Conservation (phyloP, 2,329 filamentous ascomycete species). For the Magnaporthiopsis rhizophila region DNA sequence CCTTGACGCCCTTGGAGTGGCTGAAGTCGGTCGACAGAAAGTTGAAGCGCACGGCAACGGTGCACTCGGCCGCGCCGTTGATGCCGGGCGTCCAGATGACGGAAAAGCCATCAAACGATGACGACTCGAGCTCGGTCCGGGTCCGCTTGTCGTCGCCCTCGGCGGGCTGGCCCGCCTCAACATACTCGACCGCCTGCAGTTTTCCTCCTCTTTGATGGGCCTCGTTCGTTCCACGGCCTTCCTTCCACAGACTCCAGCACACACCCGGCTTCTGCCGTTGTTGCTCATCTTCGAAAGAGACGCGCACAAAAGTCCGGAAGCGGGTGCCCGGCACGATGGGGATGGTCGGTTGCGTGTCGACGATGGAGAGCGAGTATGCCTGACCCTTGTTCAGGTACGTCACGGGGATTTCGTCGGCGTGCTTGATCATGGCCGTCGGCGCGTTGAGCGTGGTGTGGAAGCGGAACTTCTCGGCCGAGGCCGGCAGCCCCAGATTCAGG, state of each 20-base stretch:
- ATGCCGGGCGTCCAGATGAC: slow-evolving; percentile 76
- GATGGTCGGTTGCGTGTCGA: slow-evolving; percentile 63
- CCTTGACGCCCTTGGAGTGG: slow-evolving; percentile 97
- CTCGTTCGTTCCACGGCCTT: slow-evolving; percentile 90
- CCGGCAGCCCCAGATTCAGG: slow-evolving; percentile 38
- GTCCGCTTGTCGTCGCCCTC: slow-evolving; percentile 59
- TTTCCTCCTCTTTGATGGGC: slow-evolving; percentile 89
- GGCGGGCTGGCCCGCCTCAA: slow-evolving; percentile 55
- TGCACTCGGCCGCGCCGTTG: slow-evolving; percentile 66
- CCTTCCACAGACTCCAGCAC: slow-evolving; percentile 85
- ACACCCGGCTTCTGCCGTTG: slow-evolving; percentile 66
- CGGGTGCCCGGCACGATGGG: slow-evolving; percentile 52
- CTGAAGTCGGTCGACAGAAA: slow-evolving; percentile 98
- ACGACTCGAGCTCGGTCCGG: slow-evolving; percentile 61
- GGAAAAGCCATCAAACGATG: slow-evolving; percentile 90
- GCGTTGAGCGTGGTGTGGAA: slow-evolving; percentile 87
- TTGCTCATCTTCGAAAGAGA: slow-evolving; percentile 95
- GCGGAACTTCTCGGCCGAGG: slow-evolving; percentile 66
- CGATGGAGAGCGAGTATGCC: slow-evolving; percentile 78
- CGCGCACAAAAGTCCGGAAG: slow-evolving; percentile 87
- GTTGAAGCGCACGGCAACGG: slow-evolving; percentile 89
- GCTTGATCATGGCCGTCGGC: slow-evolving; percentile 92
- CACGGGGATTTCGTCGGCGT: slow-evolving; percentile 84
- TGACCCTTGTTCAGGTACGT: slow-evolving; percentile 98
- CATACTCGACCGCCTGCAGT: slow-evolving; percentile 89